Conservation (phyloP, 2,329 filamentous ascomycete genomes). For the Pseudocercospora cruenta region DNA sequence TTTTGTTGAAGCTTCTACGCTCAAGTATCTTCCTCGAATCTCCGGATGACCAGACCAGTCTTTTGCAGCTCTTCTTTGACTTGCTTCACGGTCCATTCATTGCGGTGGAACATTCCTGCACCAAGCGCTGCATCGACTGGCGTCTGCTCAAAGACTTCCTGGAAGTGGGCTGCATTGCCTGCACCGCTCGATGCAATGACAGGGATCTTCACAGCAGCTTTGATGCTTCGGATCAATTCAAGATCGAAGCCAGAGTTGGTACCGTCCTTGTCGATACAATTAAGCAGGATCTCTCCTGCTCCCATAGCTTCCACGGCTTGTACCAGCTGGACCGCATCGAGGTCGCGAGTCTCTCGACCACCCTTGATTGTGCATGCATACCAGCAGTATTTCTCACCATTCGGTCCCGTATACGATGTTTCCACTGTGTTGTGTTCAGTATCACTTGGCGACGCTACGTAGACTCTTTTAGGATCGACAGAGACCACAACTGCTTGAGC, state of each 20-base stretch:
- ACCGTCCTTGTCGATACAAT: slow-evolving; percentile 97
- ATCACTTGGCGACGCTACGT: slow-evolving; percentile 69
- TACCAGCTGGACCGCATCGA: slow-evolving; percentile 87
- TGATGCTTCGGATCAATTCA: slow-evolving; percentile 87
- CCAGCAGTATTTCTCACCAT: slow-evolving; percentile 85
- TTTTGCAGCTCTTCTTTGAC: slow-evolving; percentile 81
- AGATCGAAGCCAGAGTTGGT: slow-evolving; percentile 93
- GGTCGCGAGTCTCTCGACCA: slow-evolving; percentile 87
- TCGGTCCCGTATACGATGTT: slow-evolving; percentile 70
- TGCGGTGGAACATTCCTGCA: slow-evolving; percentile 96
- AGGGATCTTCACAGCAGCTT: slow-evolving; percentile 82
- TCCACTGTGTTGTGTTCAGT: slow-evolving; percentile 76
- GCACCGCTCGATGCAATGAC: slow-evolving; percentile 95
- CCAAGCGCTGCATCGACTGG: slow-evolving; percentile 89
- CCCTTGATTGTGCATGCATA: slow-evolving; percentile 98
- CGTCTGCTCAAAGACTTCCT: slow-evolving; percentile 85
- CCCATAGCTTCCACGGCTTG: slow-evolving; percentile 95
- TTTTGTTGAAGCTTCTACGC: background rate
- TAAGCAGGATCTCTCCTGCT: slow-evolving; percentile 88
- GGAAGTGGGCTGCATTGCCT: slow-evolving; percentile 83
- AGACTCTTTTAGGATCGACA: slow-evolving; percentile 90
- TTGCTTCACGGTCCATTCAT: slow-evolving; percentile 90
- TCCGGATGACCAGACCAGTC: slow-evolving; percentile 76
- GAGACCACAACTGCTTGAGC: slow-evolving; percentile 96
- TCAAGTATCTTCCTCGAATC: slow-evolving; percentile 65